Conservation (phyloP, 2,329 filamentous ascomycete species). For the Chalaropsis thielavioides region DNA sequence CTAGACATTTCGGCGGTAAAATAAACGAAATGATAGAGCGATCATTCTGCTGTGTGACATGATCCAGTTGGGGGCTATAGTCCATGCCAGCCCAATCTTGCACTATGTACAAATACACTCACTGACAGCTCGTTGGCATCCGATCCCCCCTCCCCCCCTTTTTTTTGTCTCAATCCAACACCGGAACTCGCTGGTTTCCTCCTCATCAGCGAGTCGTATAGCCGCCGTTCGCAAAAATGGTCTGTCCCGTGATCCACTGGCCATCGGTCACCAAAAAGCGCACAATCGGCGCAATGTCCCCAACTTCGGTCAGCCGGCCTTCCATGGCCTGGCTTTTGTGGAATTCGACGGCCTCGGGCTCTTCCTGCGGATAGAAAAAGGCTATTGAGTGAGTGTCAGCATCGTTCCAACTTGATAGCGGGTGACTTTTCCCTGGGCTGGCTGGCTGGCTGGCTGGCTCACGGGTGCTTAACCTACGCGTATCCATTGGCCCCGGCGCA, state of each 20-base stretch:
- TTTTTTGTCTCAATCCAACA: too few relatives aligned
- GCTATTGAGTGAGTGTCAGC: conserved; percentile 21
- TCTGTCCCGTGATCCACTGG: conserved; percentile 33
- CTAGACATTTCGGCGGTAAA: neutral
- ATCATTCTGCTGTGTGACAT: neutral
- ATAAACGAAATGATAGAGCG: neutral
- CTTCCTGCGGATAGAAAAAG: conserved; percentile 33
- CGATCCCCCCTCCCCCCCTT: too few relatives aligned
- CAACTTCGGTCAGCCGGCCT: conserved; percentile 28
- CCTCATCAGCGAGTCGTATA: conserved; percentile 29
- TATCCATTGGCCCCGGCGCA: conserved; percentile 29
- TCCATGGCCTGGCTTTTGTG: conserved; percentile 32
- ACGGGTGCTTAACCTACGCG: conserved; percentile 23
- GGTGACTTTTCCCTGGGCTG: too few relatives aligned
- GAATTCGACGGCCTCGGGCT: conserved; percentile 29
- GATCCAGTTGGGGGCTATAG: neutral
- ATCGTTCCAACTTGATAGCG: too few relatives aligned
- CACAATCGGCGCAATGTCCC: conserved; percentile 33
- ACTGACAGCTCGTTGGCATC: neutral
- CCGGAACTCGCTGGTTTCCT: neutral
- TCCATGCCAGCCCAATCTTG: neutral
- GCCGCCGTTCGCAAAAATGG: conserved; percentile 34
- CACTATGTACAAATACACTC: neutral
- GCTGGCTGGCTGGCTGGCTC: too few relatives aligned
- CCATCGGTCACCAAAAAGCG: conserved; percentile 32